phyloP scores from a whole-genome alignment of 768 basidiomycete species.

The Podaxis pistillaris region DNA sequence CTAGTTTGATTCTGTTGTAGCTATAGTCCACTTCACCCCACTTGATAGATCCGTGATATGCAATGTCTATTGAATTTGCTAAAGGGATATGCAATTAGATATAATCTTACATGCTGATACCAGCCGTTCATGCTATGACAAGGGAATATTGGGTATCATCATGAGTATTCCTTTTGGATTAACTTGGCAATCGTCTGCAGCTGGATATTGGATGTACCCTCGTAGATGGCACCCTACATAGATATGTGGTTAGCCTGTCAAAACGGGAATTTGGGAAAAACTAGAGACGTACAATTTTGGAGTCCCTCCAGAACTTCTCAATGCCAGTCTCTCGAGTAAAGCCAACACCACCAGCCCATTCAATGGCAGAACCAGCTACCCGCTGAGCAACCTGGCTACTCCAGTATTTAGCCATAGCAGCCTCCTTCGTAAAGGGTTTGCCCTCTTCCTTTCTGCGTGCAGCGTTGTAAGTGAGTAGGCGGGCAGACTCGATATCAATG shows the following conservation, averaged over 20 bases:
- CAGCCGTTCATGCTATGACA: background rate
- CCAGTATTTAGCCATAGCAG: slow-evolving; percentile 98
- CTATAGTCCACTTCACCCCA: slow-evolving; percentile 12
- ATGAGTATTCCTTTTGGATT: slow-evolving; percentile 83
- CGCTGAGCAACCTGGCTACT: slow-evolving; percentile 85
- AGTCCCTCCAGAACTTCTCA: slow-evolving; percentile 96
- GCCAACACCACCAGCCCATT: slow-evolving; percentile 94
- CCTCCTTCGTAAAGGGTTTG: slow-evolving; percentile 82
- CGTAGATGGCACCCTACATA: slow-evolving; percentile 83
- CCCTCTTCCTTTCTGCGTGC: slow-evolving; percentile 94
- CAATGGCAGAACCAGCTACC: slow-evolving; percentile 87
- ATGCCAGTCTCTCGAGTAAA: slow-evolving; percentile 93
- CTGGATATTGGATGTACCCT: slow-evolving; percentile 98
- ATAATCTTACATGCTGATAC: background rate
- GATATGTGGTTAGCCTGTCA: slow-evolving; percentile 1
- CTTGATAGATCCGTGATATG: background rate
- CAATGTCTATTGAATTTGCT: background rate
- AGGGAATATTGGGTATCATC: slow-evolving; percentile 9
- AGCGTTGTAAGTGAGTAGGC: slow-evolving; percentile 94
- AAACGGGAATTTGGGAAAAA: background rate
- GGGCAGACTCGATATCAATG: slow-evolving; percentile 85
- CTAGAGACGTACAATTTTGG: slow-evolving; percentile 76
- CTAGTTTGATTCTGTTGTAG: background rate
- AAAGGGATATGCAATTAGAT: background rate
- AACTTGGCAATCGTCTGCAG: slow-evolving; percentile 93